Evolutionary conservation across 2,329 filamentous ascomycete species (phyloP).

Genomic region (Fusarium mangiferae): DNA sequence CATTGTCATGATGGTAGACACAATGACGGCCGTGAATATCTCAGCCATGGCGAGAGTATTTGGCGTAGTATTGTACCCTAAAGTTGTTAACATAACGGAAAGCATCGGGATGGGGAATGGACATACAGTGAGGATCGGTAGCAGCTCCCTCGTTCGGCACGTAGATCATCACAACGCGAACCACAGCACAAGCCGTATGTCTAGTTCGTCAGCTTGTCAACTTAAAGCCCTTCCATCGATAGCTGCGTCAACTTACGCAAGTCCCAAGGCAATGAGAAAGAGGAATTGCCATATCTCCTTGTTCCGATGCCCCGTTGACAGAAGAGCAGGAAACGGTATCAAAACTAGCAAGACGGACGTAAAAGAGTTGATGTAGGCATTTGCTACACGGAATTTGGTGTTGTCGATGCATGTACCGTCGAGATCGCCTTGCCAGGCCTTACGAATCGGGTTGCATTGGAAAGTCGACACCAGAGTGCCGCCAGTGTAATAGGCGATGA

Average conservation of each 20-base stretch:
- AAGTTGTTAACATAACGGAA: fast-evolving
- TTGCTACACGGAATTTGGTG: background rate
- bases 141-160: background rate
- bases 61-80: background rate
- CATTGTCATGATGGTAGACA: constrained; percentile 3
- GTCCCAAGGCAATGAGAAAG: background rate
- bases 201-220: background rate
- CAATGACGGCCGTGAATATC: constrained; percentile 1
- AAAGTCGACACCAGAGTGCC: background rate
- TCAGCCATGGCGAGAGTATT: constrained; percentile 8
- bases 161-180: constrained; percentile 1
- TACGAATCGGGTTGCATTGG: background rate
- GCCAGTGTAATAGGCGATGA: background rate
- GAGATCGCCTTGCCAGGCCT: background rate
- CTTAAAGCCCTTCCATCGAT: no score
- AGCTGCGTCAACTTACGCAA: background rate
- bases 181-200: background rate
- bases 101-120: fast-evolving
- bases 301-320: background rate
- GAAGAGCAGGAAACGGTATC: background rate
- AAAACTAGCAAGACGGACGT: background rate
- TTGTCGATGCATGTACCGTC: background rate
- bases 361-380: background rate
- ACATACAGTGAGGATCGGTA: background rate
- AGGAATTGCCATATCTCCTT: constrained; percentile 9